Percentiles rank a stretch among this genome's conserved stretches.
Conservation (phyloP, 345 rosid species). For the Populus davidiana region DNA sequence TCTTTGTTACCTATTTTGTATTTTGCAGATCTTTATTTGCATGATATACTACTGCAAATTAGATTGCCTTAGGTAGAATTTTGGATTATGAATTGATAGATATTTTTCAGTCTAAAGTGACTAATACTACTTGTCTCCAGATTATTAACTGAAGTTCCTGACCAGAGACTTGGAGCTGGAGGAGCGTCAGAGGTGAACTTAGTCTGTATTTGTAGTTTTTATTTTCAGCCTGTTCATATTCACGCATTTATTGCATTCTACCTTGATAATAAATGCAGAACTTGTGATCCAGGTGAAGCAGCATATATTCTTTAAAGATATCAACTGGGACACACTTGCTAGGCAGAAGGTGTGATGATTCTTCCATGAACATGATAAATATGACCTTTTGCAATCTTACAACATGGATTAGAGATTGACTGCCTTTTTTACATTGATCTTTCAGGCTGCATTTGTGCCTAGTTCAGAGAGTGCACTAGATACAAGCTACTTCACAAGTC, state of each 20-base stretch:
- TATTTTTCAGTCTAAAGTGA: neutral
- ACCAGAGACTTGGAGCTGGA: conserved; percentile 93
- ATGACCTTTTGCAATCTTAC: neutral
- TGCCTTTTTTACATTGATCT: conserved; percentile 13
- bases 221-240: conserved; percentile 1
- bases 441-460: conserved; percentile 96
- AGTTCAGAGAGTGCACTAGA: conserved; percentile 89
- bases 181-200: conserved; percentile 87
- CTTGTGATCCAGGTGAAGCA: conserved; percentile 71
- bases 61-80: neutral
- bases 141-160: conserved; percentile 92
- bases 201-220: conserved; percentile 11
- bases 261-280: conserved; percentile 11
- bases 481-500: conserved; percentile 97
- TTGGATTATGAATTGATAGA: neutral
- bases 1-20: neutral
- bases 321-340: conserved; percentile 96
- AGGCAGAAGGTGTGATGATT: conserved; percentile 71
- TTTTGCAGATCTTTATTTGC: neutral
- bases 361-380: conserved; percentile 1
- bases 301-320: conserved; percentile 85
- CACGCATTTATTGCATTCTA: neutral
- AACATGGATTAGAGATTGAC: conserved; percentile 4
- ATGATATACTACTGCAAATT: neutral
- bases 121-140: conserved; percentile 39